A percentile compares a stretch with the other conserved stretches of the same genome.
These are phyloP conservation scores for Lithocarpus polystachyus DNA, from an alignment of 306 rosid genomes.

Conservation along the genomic window DNA sequence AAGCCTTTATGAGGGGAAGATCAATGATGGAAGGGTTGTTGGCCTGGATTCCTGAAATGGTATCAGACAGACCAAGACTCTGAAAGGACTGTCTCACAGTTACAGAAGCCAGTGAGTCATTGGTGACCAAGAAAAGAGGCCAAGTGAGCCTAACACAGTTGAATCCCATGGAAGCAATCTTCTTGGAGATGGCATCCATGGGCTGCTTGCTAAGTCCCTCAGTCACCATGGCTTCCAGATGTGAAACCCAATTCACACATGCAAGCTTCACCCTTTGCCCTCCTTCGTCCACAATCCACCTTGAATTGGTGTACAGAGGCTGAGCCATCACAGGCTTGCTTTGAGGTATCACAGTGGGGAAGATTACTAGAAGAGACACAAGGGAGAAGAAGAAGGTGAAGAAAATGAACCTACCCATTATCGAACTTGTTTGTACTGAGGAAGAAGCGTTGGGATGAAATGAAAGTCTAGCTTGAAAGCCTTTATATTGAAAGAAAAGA, in stretches of 20 bases:
- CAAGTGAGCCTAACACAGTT: slow-evolving; percentile 95
- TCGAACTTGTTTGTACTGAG: background rate
- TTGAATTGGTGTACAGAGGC: slow-evolving; percentile 56
- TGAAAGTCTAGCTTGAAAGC: no score
- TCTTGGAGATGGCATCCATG: slow-evolving; percentile 46
- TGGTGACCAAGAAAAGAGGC: slow-evolving; percentile 59
- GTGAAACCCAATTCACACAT: slow-evolving; percentile 86
- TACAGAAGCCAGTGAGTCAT: slow-evolving; percentile 57
- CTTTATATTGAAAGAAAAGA: no score
- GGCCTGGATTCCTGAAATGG: slow-evolving; percentile 59
- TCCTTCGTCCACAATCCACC: slow-evolving; percentile 68
- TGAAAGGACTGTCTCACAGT: slow-evolving; percentile 73
- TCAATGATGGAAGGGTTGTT: slow-evolving; percentile 73
- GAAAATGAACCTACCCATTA: slow-evolving; percentile 12
- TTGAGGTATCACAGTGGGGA: background rate
- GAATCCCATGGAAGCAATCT: slow-evolving; percentile 60
- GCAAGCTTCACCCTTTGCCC: slow-evolving; percentile 81
- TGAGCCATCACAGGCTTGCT: slow-evolving; percentile 17
- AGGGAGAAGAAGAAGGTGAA: slow-evolving; percentile 3
- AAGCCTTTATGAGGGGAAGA: slow-evolving; percentile 68
- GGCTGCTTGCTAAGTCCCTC: slow-evolving; percentile 90
- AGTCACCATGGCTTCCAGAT: slow-evolving; percentile 65
- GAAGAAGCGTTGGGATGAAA: no score
- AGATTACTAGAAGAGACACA: background rate
- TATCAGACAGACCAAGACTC: slow-evolving; percentile 42